Percentiles rank a stretch among this genome's conserved stretches.
These are phyloP conservation scores for Neopestalotiopsis clavispora DNA, from an alignment of 2,329 filamentous ascomycete genomes.

Conservation along the genomic window DNA sequence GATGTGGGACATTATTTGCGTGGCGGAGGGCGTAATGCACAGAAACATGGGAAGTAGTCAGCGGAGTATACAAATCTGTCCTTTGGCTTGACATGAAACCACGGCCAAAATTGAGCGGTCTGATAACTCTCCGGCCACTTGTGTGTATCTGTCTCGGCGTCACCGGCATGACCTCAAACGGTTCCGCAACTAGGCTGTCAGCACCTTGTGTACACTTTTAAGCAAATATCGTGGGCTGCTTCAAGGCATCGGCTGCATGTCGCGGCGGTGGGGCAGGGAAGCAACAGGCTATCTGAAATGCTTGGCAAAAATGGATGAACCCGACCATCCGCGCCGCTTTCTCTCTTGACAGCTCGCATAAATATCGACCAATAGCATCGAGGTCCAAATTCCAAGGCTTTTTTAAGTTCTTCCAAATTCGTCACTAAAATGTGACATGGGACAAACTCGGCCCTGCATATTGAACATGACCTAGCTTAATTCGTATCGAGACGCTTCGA, in stretches of 20 bases:
- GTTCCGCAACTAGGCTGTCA: background rate
- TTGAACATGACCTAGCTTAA: too few relatives aligned
- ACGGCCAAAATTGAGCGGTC: too few relatives aligned
- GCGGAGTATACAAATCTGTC: slow-evolving; percentile 1
- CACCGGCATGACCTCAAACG: background rate
- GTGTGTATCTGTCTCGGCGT: background rate
- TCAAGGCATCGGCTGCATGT: background rate
- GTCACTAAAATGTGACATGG: background rate
- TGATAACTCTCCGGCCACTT: too few relatives aligned
- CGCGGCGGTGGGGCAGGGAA: too few relatives aligned
- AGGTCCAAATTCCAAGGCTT: background rate
- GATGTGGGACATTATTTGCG: background rate
- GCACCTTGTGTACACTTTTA: background rate
- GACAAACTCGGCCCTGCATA: too few relatives aligned
- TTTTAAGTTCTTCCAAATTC: background rate
- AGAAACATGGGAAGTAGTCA: background rate
- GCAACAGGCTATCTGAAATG: background rate
- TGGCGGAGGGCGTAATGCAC: background rate
- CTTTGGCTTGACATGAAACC: background rate
- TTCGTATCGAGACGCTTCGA: too few relatives aligned
- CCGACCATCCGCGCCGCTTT: background rate
- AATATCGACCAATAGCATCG: background rate
- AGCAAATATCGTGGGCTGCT: background rate
- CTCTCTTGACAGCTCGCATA: background rate
- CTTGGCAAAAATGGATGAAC: background rate